These are phyloP conservation scores for Coprinellus aureogranulatus DNA, from an alignment of 768 basidiomycete species.

Conservation along the genomic window DNA sequence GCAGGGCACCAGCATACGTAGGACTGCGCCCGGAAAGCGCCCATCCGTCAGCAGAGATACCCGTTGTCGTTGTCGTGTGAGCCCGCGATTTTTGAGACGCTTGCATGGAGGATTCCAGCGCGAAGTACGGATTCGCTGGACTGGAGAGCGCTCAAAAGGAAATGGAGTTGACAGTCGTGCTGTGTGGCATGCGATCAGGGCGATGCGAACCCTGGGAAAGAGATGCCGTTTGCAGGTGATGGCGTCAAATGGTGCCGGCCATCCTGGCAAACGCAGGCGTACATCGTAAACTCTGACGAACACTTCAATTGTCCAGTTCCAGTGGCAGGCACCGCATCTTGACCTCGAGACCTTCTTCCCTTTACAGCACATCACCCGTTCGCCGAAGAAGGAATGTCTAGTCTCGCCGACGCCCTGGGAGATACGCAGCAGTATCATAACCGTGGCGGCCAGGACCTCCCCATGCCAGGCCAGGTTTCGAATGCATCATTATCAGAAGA, in stretches of 20 bases:
- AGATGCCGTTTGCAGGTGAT: not conserved
- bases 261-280: not conserved
- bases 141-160: not conserved
- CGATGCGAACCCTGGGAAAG: not conserved
- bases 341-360: slow-evolving; percentile 12
- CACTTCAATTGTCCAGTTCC: not conserved
- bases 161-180: slow-evolving; percentile 4
- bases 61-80: too few relatives aligned
- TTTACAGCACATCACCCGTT: too few relatives aligned
- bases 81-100: too few relatives aligned
- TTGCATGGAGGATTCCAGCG: not conserved
- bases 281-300: slow-evolving; percentile 8
- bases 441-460: slow-evolving; percentile 17
- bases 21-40: not conserved
- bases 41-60: not conserved
- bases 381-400: too few relatives aligned
- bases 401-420: slow-evolving; percentile 57
- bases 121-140: not conserved
- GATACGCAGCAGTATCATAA: slow-evolving; percentile 19
- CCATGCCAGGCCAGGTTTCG: slow-evolving; percentile 12
- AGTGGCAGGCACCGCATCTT: slow-evolving; percentile 9
- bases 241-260: not conserved
- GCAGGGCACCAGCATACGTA: not conserved
- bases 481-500: slow-evolving; percentile 20
- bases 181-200: not conserved